Percentiles rank a stretch among this genome's conserved stretches.
Evolutionary conservation across 192 early-diverging fungal species (phyloP).

Genomic region (Geranomyces michiganensis): DNA sequence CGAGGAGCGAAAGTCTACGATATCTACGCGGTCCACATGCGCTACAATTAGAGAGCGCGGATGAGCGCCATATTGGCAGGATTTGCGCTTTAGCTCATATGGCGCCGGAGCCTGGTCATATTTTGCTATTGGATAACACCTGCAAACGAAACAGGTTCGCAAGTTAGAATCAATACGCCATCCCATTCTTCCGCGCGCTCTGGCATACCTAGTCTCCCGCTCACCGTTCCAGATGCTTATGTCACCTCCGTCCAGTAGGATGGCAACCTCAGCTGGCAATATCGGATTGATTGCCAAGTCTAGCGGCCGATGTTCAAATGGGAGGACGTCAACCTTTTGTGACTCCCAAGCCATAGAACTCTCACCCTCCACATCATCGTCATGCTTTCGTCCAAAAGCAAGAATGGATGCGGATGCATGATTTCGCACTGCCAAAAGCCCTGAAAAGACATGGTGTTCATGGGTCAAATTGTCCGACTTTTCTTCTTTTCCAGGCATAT

Average conservation of each 20-base stretch:
- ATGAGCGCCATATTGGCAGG: conserved; percentile 22
- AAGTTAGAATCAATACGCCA: not conserved
- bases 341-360: not conserved
- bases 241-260: conserved; percentile 25
- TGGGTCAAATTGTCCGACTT: too few species aligned
- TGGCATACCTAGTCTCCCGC: not conserved
- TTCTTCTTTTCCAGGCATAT: too few species aligned
- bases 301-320: conserved; percentile 21
- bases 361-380: not conserved
- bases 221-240: conserved; percentile 24
- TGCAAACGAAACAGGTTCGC: not conserved
- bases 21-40: conserved; percentile 17
- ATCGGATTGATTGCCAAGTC: conserved; percentile 28
- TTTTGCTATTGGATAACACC: conserved; percentile 1
- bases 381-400: not conserved
- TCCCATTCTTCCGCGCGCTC: not conserved
- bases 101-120: conserved; percentile 3
- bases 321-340: not conserved
- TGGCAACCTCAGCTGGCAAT: conserved; percentile 15
- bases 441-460: not conserved
- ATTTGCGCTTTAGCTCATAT: conserved; percentile 24
- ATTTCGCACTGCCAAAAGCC: conserved; percentile 1
- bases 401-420: conserved; percentile 10
- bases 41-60: conserved; percentile 18
- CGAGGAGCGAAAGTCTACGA: conserved; percentile 13